These are phyloP conservation scores for Pleurotus sapidus DNA, from an alignment of 768 basidiomycete species.

Conservation along the genomic window DNA sequence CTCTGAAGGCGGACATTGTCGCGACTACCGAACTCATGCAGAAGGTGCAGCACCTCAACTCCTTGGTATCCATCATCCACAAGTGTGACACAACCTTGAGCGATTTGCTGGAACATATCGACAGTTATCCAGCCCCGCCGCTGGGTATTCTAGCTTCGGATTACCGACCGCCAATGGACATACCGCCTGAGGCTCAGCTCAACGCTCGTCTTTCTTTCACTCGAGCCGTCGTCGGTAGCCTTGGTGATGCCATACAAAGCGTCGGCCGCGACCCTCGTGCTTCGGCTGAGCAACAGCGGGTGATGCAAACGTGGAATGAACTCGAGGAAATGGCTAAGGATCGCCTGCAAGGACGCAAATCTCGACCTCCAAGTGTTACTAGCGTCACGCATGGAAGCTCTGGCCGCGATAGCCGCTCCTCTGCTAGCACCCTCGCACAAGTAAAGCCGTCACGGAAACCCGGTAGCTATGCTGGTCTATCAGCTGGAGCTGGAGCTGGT, in stretches of 20 bases:
- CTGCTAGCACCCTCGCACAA: conserved; percentile 24
- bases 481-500: conserved; percentile 26
- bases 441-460: conserved; percentile 22
- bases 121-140: conserved; percentile 73
- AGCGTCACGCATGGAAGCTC: conserved; percentile 56
- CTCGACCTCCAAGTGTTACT: conserved; percentile 61
- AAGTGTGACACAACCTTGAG: conserved; percentile 76
- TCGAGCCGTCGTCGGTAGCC: conserved; percentile 41
- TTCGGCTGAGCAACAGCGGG: conserved; percentile 55
- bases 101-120: conserved; percentile 82
- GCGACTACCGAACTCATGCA: conserved; percentile 45
- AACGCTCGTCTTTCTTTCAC: conserved; percentile 64
- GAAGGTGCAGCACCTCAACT: conserved; percentile 51
- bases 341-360: conserved; percentile 54
- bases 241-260: conserved; percentile 36
- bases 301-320: conserved; percentile 79
- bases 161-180: conserved; percentile 35
- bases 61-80: conserved; percentile 45
- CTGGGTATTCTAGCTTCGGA: conserved; percentile 47
- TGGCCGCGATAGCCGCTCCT: conserved; percentile 54
- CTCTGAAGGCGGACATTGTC: conserved; percentile 58
- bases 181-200: conserved; percentile 68
- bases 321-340: conserved; percentile 80
- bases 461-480: conserved; percentile 36
- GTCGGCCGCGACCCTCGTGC: conserved; percentile 63